These are phyloP conservation scores for Lentinus brumalis DNA, from an alignment of 768 basidiomycete genomes.

Conservation along the genomic window DNA sequence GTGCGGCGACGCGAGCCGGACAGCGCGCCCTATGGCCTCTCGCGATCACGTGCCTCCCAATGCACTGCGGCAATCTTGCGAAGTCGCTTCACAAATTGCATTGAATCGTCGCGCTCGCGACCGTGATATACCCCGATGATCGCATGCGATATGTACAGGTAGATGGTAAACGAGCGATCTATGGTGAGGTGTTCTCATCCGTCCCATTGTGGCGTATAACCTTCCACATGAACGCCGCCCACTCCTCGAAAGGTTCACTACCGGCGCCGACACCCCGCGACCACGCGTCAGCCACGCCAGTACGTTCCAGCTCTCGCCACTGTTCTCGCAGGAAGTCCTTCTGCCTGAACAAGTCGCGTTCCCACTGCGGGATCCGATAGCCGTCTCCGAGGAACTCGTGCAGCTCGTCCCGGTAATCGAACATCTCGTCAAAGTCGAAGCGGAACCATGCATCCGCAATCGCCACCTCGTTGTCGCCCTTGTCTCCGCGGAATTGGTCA, in stretches of 20 bases:
- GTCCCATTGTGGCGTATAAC: constrained; percentile 23
- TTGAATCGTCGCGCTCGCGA: no score
- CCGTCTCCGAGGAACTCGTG: constrained; percentile 39
- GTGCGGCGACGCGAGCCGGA: no score
- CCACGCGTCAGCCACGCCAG: constrained; percentile 60
- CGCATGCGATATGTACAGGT: no score
- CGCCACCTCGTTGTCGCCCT: constrained; percentile 27
- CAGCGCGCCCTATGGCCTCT: no score
- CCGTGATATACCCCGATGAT: no score
- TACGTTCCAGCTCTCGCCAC: constrained; percentile 60
- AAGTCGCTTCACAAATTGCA: no score
- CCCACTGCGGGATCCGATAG: constrained; percentile 54
- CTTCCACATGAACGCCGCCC: constrained; percentile 52
- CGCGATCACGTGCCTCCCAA: no score
- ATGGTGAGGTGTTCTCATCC: not conserved
- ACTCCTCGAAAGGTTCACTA: constrained; percentile 61
- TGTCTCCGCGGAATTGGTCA: constrained; percentile 37
- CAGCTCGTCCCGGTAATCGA: constrained; percentile 65
- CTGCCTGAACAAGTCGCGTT: constrained; percentile 52
- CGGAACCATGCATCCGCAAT: constrained; percentile 62
- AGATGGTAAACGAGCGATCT: no score
- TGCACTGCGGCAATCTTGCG: no score
- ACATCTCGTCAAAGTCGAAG: constrained; percentile 56
- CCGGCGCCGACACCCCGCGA: constrained; percentile 62
- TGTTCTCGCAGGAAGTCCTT: constrained; percentile 50